phyloP scores from a whole-genome alignment of 2,329 filamentous ascomycete genomes.

The Scleromitrula shiraiana region DNA sequence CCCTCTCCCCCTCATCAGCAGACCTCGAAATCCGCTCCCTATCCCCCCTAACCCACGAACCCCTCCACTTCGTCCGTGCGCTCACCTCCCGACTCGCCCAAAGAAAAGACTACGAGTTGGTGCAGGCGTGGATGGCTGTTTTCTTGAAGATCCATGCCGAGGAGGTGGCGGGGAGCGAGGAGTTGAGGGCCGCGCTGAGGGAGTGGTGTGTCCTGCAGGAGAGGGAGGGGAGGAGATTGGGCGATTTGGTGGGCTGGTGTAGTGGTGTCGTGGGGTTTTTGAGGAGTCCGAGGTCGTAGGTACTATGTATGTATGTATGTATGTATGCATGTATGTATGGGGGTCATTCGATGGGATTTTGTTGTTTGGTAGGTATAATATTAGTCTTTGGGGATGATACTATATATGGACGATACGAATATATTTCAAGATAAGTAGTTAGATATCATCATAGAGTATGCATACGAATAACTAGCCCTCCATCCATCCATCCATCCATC shows the following conservation, averaged over 20 bases:
- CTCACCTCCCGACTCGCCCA: constrained; percentile 61
- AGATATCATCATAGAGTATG: too few relatives aligned
- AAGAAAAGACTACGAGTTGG: constrained; percentile 81
- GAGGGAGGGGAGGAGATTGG: constrained; percentile 61
- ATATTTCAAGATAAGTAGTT: too few relatives aligned
- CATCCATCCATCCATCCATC: too few relatives aligned
- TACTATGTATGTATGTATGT: neutral
- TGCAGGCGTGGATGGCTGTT: constrained; percentile 96
- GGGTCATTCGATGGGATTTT: too few relatives aligned
- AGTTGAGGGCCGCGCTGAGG: constrained; percentile 50
- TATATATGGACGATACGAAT: too few relatives aligned
- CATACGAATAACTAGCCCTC: too few relatives aligned
- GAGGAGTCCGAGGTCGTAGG: constrained; percentile 38
- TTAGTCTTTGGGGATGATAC: too few relatives aligned
- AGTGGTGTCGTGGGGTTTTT: constrained; percentile 79
- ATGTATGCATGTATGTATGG: too few relatives aligned
- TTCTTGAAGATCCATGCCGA: constrained; percentile 75
- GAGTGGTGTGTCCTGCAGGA: constrained; percentile 69
- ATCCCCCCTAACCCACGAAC: constrained; percentile 44
- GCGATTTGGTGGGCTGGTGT: constrained; percentile 77
- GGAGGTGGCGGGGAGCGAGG: constrained; percentile 37
- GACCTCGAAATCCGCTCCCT: constrained; percentile 88
- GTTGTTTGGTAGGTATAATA: neutral
- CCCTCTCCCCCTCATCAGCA: constrained; percentile 72
- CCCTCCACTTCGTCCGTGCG: constrained; percentile 72